A percentile compares a stretch with the other conserved stretches of the same genome.
Conservation (phyloP, 2,329 filamentous ascomycete genomes). For the Penicillium sp. region DNA sequence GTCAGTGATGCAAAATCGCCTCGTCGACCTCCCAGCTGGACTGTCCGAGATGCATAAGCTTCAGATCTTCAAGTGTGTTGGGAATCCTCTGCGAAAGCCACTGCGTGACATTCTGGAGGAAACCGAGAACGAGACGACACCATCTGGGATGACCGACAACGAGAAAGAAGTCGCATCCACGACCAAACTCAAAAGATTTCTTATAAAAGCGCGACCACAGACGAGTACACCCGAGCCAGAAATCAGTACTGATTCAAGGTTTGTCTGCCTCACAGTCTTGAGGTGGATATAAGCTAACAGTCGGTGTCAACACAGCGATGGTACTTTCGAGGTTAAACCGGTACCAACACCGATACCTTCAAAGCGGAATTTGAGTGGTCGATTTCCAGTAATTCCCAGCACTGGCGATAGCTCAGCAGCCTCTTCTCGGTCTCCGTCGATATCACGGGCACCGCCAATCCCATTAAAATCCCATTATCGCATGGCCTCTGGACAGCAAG, state of each 20-base stretch:
- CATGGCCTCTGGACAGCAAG: conserved; percentile 44
- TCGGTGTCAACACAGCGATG: conserved; percentile 57
- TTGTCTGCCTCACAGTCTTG: background rate
- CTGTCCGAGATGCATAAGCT: conserved; percentile 87
- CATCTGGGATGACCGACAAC: conserved; percentile 53
- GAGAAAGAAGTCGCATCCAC: conserved; percentile 61
- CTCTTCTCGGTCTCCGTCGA: conserved; percentile 67
- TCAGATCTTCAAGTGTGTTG: conserved; percentile 83
- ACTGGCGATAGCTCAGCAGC: conserved; percentile 57
- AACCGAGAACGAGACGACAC: conserved; percentile 63
- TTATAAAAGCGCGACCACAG: conserved; percentile 46
- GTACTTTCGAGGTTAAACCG: conserved; percentile 70
- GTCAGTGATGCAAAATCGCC: conserved; percentile 80
- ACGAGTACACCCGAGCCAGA: conserved; percentile 43
- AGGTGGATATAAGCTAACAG: conserved; percentile 11
- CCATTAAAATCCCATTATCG: conserved; percentile 79
- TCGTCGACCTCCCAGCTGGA: conserved; percentile 78
- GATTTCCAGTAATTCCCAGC: conserved; percentile 57
- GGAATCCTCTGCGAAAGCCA: conserved; percentile 80
- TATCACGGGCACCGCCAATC: conserved; percentile 69
- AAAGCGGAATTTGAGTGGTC: conserved; percentile 52
- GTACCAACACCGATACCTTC: conserved; percentile 57
- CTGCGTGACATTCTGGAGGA: conserved; percentile 66
- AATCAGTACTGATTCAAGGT: conserved; percentile 47
- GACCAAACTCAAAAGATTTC: conserved; percentile 58